Evolutionary conservation across 192 early-diverging fungal species (phyloP), one percentile per base, ranked within the genome.

Genomic region (Neocallimastix lanati): DNA sequence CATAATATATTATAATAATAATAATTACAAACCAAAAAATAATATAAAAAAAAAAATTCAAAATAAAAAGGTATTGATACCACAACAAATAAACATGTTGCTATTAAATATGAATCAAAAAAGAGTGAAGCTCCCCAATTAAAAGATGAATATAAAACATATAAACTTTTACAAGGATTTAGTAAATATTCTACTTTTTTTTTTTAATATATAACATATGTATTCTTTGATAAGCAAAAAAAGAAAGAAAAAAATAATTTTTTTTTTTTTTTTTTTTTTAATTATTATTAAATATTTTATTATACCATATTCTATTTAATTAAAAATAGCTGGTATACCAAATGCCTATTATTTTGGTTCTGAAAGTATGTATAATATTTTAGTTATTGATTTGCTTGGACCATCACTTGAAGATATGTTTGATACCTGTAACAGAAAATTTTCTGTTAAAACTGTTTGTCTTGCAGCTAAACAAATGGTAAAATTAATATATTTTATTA

Each of bases 41-140:
- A 33, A 33, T 33, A 33, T 6, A 33, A 33, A 6, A 6, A 33
- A 6, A 33, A 6, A 33, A 33, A 33, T 33, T 33, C 4, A 6
- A 33, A 6, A 33, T 33, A 33, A 33, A 50, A 50, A 50, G 40
- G 40, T 50, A 50, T 50, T 21, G 18, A 50, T 21, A 50, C 40
- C 6, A 4, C 4, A 50, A 50, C 40, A 50, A 50, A 50, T 6
- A 16, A 50, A 21, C 40, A 50, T 50, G 76, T 30, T 67, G 76
- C 76, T 83, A 82, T 58, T 78, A 79, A 40, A 28, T 29, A 81
- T 80, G 94, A 99, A 86, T 93, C 94, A 80, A 88, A 96, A 80
- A 99, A 99, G 86, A 93, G 92, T 38, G 97, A 99, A 80, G 96
- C 97, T 27, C 97, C 97, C 25, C 97, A 99, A 87, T 88, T 99